Percentiles rank a stretch among this genome's conserved stretches.
phyloP scores from a whole-genome alignment of 306 rosid species.

The Senna siamea region DNA sequence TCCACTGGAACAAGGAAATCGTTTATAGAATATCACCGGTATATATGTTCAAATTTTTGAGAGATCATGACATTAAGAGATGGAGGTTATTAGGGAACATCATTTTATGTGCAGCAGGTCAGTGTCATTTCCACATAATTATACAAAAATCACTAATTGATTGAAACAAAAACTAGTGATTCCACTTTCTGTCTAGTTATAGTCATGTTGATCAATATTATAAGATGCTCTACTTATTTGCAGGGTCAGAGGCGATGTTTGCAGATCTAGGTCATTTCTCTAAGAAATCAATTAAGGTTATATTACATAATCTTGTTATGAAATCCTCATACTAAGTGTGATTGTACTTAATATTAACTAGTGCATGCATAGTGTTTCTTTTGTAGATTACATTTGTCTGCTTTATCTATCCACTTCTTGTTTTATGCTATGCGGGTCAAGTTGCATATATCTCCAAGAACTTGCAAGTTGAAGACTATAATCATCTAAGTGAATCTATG shows the following conservation, averaged over 20 bases:
- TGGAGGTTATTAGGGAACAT: constrained; percentile 77
- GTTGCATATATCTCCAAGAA: constrained; percentile 79
- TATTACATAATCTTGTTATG: constrained; percentile 18
- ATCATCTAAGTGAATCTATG: constrained; percentile 68
- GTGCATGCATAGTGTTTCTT: constrained; percentile 26
- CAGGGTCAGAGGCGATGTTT: constrained; percentile 86
- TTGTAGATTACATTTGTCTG: constrained; percentile 74
- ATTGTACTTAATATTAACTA: constrained; percentile 30
- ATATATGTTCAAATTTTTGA: constrained; percentile 64
- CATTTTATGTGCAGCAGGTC: constrained; percentile 73
- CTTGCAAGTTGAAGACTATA: constrained; percentile 40
- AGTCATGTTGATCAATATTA: constrained; percentile 17
- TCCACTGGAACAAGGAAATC: constrained; percentile 59
- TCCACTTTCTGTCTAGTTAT: not conserved
- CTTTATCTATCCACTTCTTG: constrained; percentile 80
- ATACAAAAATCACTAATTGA: constrained; percentile 2
- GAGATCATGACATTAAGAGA: constrained; percentile 36
- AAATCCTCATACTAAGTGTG: constrained; percentile 3
- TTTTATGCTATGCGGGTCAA: constrained; percentile 78
- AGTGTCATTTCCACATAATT: not conserved
- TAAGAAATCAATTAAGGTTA: constrained; percentile 75
- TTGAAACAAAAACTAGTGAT: not conserved
- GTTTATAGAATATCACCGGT: constrained; percentile 59
- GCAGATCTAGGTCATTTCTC: constrained; percentile 84
- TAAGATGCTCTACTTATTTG: constrained; percentile 27